phyloP scores from a whole-genome alignment of 2,329 filamentous ascomycete genomes.

The Sordariomycetes sp. region DNA sequence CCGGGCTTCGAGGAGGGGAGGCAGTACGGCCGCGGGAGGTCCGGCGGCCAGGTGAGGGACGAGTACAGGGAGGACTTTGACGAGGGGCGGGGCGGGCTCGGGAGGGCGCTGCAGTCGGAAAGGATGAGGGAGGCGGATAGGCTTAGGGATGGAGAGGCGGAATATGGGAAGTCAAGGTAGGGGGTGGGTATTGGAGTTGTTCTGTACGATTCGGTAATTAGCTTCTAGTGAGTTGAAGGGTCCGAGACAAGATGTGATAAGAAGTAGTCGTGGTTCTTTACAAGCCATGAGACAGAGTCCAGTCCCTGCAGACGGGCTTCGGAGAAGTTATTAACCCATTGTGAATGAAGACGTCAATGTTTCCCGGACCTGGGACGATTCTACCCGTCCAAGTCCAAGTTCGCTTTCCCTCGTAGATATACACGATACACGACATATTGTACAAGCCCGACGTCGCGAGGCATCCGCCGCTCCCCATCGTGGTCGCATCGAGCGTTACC shows the following conservation, averaged over 20 bases:
- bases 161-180: constrained; percentile 21
- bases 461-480: not conserved
- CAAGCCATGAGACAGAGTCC: not conserved
- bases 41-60: constrained; percentile 90
- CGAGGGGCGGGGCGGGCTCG: constrained; percentile 82
- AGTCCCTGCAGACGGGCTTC: no score
- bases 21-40: constrained; percentile 92
- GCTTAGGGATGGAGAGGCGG: constrained; percentile 11
- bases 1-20: constrained; percentile 92
- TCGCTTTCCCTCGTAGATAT: not conserved
- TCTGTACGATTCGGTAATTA: not conserved
- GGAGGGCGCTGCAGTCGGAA: constrained; percentile 57
- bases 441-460: not conserved
- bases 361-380: not conserved
- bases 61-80: constrained; percentile 97
- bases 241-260: not conserved
- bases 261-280: not conserved
- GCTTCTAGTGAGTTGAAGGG: not conserved
- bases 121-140: constrained; percentile 21
- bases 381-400: not conserved
- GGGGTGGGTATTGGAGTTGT: constrained; percentile 2
- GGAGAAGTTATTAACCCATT: not conserved
- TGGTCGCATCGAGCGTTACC: not conserved
- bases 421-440: constrained; percentile 2
- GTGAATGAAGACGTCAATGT: not conserved